Percentiles rank a stretch among this genome's conserved stretches.
These are phyloP conservation scores for Zanthoxylum bungeanum DNA, from an alignment of 345 rosid species.

Conservation along the genomic window DNA sequence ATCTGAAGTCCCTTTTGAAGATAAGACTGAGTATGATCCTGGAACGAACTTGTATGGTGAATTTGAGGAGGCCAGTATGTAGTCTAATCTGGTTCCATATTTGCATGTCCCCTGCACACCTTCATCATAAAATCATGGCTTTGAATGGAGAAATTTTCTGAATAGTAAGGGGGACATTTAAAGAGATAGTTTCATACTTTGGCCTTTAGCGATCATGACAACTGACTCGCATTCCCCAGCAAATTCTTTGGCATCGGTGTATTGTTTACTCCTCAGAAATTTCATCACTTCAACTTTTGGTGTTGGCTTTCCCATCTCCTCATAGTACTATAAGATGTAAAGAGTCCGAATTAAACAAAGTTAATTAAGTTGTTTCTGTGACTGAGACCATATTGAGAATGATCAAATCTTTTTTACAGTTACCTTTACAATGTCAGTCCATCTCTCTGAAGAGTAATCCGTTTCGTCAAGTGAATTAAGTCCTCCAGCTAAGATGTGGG, in stretches of 20 bases:
- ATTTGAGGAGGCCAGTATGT: constrained; percentile 73
- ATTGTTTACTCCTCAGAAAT: constrained; percentile 64
- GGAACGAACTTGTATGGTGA: constrained; percentile 75
- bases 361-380: neutral
- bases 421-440: constrained; percentile 92
- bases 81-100: constrained; percentile 91
- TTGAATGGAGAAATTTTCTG: neutral
- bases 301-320: constrained; percentile 92
- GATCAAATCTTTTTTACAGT: neutral
- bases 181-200: constrained; percentile 42
- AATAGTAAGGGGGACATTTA: neutral
- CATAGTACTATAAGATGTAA: constrained; percentile 53
- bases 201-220: constrained; percentile 92
- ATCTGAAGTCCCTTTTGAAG: constrained; percentile 96
- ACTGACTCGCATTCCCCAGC: constrained; percentile 95
- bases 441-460: constrained; percentile 72
- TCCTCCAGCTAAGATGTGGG: constrained; percentile 80
- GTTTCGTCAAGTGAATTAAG: constrained; percentile 84
- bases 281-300: constrained; percentile 89
- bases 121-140: constrained; percentile 17
- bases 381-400: too few species aligned
- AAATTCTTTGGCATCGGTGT: constrained; percentile 81
- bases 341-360: neutral
- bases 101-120: constrained; percentile 98
- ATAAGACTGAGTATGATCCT: constrained; percentile 80